Conservation (phyloP, 345 rosid species). For the Clausena lansium region DNA sequence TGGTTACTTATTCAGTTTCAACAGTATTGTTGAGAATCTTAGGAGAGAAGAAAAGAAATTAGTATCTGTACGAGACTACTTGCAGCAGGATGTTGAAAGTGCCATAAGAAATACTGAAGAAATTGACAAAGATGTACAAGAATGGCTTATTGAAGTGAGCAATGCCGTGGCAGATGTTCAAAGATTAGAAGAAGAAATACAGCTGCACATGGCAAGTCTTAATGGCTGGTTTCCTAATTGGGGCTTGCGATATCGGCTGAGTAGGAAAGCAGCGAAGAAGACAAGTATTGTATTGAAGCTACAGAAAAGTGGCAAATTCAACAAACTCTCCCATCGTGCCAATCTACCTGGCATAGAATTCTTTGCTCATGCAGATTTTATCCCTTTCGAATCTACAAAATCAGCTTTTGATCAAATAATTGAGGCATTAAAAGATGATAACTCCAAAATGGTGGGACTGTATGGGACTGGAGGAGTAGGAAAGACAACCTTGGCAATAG, state of each 20-base stretch:
- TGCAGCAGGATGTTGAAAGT: not conserved
- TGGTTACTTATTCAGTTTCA: not conserved
- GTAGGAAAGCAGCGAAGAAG: not conserved
- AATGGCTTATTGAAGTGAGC: not conserved
- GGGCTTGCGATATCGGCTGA: not conserved
- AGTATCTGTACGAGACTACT: too few relatives aligned
- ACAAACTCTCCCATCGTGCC: not conserved
- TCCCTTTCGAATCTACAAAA: not conserved
- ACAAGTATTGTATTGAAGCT: not conserved
- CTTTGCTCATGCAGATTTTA: not conserved
- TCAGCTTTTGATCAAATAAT: not conserved
- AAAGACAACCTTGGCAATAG: not conserved
- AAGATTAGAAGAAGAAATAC: not conserved
- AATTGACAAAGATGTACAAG: not conserved
- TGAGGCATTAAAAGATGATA: not conserved
- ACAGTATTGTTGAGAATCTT: not conserved
- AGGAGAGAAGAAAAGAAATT: not conserved
- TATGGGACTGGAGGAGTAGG: constrained; percentile 16
- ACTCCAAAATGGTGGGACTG: constrained; percentile 7
- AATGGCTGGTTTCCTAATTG: not conserved
- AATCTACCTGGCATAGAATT: not conserved
- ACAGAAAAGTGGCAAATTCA: not conserved
- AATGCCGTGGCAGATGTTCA: not conserved
- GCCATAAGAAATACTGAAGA: not conserved
- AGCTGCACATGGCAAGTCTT: not conserved